phyloP scores from a whole-genome alignment of 495 filamentous ascomycete species.

The Hypoxylon perforatum region DNA sequence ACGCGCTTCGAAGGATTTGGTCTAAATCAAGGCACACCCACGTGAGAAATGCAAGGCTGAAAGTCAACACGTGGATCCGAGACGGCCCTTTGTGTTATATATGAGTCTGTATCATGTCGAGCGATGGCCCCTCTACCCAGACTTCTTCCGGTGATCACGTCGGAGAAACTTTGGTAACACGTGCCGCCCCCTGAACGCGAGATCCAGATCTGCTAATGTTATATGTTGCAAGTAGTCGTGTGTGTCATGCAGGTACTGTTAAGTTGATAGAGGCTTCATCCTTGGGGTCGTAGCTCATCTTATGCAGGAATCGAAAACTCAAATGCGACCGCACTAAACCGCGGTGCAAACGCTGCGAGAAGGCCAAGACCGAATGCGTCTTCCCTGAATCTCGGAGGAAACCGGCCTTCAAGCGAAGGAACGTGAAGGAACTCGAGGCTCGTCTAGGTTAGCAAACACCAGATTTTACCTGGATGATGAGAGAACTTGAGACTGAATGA shows the following conservation, averaged over 20 bases:
- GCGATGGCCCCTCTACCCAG: slow-evolving; percentile 27
- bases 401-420: slow-evolving; percentile 87
- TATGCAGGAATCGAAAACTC: slow-evolving; percentile 70
- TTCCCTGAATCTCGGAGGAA: slow-evolving; percentile 89
- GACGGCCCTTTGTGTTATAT: background rate
- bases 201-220: slow-evolving; percentile 22
- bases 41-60: background rate
- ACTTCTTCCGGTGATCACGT: slow-evolving; percentile 15
- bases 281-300: slow-evolving; percentile 45
- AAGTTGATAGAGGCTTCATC: background rate
- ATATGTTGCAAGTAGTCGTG: slow-evolving; percentile 37
- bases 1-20: background rate
- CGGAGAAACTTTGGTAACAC: slow-evolving; percentile 42
- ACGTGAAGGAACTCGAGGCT: slow-evolving; percentile 87
- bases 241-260: slow-evolving; percentile 60
- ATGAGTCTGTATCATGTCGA: slow-evolving; percentile 34
- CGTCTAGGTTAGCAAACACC: slow-evolving; percentile 68
- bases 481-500: slow-evolving; percentile 10
- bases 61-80: background rate
- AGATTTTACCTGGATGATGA: background rate
- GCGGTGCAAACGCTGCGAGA: slow-evolving; percentile 77
- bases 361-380: slow-evolving; percentile 75
- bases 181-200: slow-evolving; percentile 8
- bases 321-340: slow-evolving; percentile 75
- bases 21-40: background rate